A percentile compares a stretch with the other conserved stretches of the same genome.
Evolutionary conservation across 2,329 filamentous ascomycete species (phyloP).

Genomic region (Colletotrichum trifolii): DNA sequence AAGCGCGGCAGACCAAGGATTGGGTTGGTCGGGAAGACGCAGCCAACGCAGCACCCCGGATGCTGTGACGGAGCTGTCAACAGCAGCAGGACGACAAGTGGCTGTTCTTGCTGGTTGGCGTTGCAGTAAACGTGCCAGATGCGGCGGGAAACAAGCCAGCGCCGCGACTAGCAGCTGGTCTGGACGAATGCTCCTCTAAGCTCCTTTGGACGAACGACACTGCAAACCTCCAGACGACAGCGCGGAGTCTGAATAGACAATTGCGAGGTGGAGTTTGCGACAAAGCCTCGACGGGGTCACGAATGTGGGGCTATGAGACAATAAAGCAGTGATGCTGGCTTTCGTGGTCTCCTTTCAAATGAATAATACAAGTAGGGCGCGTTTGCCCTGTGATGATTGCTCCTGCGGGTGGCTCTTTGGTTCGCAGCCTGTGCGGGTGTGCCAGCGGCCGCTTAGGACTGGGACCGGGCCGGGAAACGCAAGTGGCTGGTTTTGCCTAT

Average conservation of each 20-base stretch:
- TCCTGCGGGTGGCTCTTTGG: slow-evolving; percentile 20
- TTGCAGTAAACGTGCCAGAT: slow-evolving; percentile 26
- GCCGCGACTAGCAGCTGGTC: slow-evolving; percentile 12
- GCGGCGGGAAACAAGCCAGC: slow-evolving; percentile 9
- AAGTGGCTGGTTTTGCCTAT: slow-evolving; percentile 33
- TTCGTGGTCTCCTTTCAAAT: slow-evolving; percentile 17
- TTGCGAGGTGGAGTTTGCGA: slow-evolving; percentile 5
- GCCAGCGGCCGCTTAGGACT: slow-evolving; percentile 42
- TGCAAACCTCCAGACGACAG: slow-evolving; percentile 2
- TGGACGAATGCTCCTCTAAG: slow-evolving; percentile 9
- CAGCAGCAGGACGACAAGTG: slow-evolving; percentile 21
- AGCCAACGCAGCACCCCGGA: slow-evolving; percentile 18
- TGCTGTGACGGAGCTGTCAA: slow-evolving; percentile 19
- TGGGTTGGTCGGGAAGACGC: slow-evolving; percentile 29
- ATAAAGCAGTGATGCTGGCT: slow-evolving; percentile 26
- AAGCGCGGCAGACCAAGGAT: slow-evolving; percentile 23
- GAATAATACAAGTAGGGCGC: slow-evolving; percentile 16
- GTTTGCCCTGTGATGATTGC: slow-evolving; percentile 31
- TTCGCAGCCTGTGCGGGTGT: slow-evolving; percentile 16
- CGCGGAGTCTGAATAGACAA: slow-evolving; percentile 19
- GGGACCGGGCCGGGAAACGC: slow-evolving; percentile 36
- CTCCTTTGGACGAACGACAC: not conserved
- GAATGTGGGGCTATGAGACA: slow-evolving; percentile 27
- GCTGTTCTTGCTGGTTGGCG: slow-evolving; percentile 9
- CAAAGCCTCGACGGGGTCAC: slow-evolving; percentile 11